Conservation (phyloP, 2,329 filamentous ascomycete genomes). For the Penicillium hesseltinei region DNA sequence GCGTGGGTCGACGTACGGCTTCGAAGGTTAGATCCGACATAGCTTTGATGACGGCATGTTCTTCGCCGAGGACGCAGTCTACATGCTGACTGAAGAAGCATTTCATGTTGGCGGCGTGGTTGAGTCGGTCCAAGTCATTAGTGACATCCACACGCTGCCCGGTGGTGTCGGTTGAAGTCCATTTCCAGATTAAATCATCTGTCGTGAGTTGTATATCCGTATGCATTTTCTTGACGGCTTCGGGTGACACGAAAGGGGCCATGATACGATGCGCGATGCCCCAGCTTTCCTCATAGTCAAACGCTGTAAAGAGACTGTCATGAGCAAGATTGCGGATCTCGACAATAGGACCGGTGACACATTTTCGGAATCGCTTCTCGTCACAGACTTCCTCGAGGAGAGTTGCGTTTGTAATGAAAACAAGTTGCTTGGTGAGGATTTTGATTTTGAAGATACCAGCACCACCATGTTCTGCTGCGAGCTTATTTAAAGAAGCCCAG, state of each 20-base stretch:
- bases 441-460: conserved; percentile 61
- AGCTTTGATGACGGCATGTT: conserved; percentile 51
- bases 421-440: conserved; percentile 45
- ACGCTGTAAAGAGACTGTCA: conserved; percentile 66
- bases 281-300: conserved; percentile 55
- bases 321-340: conserved; percentile 61
- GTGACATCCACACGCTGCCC: conserved; percentile 48
- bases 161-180: conserved; percentile 40
- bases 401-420: conserved; percentile 55
- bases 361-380: conserved; percentile 59
- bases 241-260: conserved; percentile 46
- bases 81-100: conserved; percentile 54
- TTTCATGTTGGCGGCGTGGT: conserved; percentile 53
- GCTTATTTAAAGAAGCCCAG: conserved; percentile 50
- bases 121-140: conserved; percentile 53
- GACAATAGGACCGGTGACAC: conserved; percentile 52
- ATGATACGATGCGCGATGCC: conserved; percentile 58
- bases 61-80: conserved; percentile 47
- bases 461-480: conserved; percentile 50
- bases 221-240: conserved; percentile 44
- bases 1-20: conserved; percentile 54
- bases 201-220: conserved; percentile 52
- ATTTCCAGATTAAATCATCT: conserved; percentile 51
- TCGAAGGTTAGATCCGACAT: conserved; percentile 58
- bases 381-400: conserved; percentile 65